A percentile compares a stretch with the other conserved stretches of the same genome.
These are phyloP conservation scores for Bodo saltans DNA, from an alignment of 78 protist genomes.

Conservation along the genomic window DNA sequence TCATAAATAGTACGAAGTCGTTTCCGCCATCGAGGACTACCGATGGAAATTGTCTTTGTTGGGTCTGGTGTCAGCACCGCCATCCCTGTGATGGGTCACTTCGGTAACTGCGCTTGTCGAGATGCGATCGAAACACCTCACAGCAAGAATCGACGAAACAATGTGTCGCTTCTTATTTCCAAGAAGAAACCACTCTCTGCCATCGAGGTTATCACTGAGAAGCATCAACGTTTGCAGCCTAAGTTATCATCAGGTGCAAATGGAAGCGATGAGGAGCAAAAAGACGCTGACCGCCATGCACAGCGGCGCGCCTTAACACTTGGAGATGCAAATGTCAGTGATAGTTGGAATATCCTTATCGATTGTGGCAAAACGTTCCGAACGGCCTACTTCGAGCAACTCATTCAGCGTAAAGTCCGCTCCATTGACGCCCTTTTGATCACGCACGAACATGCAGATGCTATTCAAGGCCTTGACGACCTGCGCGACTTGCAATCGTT, in stretches of 20 bases:
- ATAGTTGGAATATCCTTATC: slow-evolving; percentile 15
- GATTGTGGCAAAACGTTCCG: slow-evolving; percentile 37
- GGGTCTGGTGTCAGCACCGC: not conserved
- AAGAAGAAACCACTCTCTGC: too few relatives aligned
- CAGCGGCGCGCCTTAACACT: too few relatives aligned
- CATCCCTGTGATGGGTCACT: not conserved
- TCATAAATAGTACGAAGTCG: too few relatives aligned
- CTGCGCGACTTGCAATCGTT: slow-evolving; percentile 32
- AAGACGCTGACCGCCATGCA: not conserved
- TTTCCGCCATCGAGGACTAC: too few relatives aligned
- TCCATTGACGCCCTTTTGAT: slow-evolving; percentile 34
- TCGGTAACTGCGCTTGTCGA: not conserved
- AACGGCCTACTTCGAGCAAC: not conserved
- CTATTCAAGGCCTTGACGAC: slow-evolving; percentile 36
- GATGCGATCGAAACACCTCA: not conserved
- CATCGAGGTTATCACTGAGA: too few relatives aligned
- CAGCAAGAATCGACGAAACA: not conserved
- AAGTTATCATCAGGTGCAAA: too few relatives aligned
- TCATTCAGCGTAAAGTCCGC: not conserved
- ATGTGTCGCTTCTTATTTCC: not conserved
- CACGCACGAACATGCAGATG: slow-evolving; percentile 44
- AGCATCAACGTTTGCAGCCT: too few relatives aligned
- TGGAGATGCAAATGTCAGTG: too few relatives aligned
- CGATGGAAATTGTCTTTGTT: too few relatives aligned
- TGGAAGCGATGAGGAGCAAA: not conserved